Base-by-base conservation (phyloP, 2,329 filamentous ascomycete genomes). In the Clarireedia homoeocarpa region DNA sequence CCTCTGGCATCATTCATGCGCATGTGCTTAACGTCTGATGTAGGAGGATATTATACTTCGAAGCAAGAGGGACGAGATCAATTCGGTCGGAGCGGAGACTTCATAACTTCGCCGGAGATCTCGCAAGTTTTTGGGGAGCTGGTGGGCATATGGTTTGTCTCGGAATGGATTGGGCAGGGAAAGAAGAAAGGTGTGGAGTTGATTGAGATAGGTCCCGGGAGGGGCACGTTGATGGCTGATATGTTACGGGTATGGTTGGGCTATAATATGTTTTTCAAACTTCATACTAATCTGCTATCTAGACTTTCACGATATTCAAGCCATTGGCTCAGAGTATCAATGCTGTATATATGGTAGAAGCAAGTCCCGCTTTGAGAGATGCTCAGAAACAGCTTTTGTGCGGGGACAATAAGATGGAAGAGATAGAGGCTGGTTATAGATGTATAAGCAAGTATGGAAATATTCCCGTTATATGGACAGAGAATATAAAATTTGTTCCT, bases 41-140 rank as follows among this genome's bases (percentile, higher is more conserved):
- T 90, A 40, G 91, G 90, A 57, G 94, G 94, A 53, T 99, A 99
- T 75, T 99, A 99, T 73, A 97, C 91, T 0, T 82, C 84, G 24
- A 79, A 85, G 45, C 78, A 79, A 53, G 73, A 82, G 58, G 84
- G 80, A 20, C 81, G 85, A 48, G 91, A 96, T 68, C 91, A 92
- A 61, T 99, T 99, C 65, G 94, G 94, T n/a, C 76, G 82, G 55
- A 88, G 89, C 67, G 94, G 94, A 26, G 94, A 99, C 72, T 99
- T 99, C 69, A 86, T 97, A 51, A 99, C 94, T 0, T 96, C 91
- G 0, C 94, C 94, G 0, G 94, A 99, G 72, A 97, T 99, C 65
- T 96, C 91, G 0, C 94, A 97, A 70, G 81, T 97, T 12, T 99
- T 99, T 73, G 94, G 94, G 24, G 94, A 99, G 73, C 78, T 99